A percentile compares a stretch with the other conserved stretches of the same genome.
These are phyloP conservation scores for Ceratobasidium sp. DNA, from an alignment of 1,284 basidiomycete species.

Conservation along the genomic window DNA sequence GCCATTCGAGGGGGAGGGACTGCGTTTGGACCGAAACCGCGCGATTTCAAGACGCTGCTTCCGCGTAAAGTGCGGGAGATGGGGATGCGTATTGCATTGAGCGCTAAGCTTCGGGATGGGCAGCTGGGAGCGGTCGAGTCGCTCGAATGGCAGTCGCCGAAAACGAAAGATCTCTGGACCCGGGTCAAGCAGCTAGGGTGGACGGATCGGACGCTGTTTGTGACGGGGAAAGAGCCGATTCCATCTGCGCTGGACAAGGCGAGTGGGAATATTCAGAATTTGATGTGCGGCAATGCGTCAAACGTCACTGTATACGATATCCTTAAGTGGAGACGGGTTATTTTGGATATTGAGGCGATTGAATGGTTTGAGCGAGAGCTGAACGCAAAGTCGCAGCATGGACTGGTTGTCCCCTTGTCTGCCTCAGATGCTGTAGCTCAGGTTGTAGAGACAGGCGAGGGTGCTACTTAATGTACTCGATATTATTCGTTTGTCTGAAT, in stretches of 20 bases:
- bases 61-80: constrained; percentile 92
- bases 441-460: not conserved
- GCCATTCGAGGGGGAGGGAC: constrained; percentile 94
- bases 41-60: constrained; percentile 91
- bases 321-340: constrained; percentile 78
- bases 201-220: constrained; percentile 74
- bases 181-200: constrained; percentile 73
- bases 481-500: constrained; percentile 3
- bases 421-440: constrained; percentile 4
- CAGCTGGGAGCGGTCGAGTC: constrained; percentile 80
- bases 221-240: constrained; percentile 73
- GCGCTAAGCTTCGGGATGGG: constrained; percentile 81
- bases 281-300: constrained; percentile 72
- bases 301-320: constrained; percentile 83
- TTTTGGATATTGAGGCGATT: constrained; percentile 79
- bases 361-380: constrained; percentile 76
- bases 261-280: constrained; percentile 72
- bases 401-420: constrained; percentile 14
- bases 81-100: constrained; percentile 92
- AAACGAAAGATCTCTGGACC: constrained; percentile 73
- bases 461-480: constrained; percentile 9
- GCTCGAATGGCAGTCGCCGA: constrained; percentile 77
- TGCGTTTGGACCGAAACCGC: constrained; percentile 89
- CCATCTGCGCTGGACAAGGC: constrained; percentile 69
- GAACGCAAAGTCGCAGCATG: constrained; percentile 50